phyloP scores from a whole-genome alignment of 768 basidiomycete species.

The Hirschioporus abietinus region DNA sequence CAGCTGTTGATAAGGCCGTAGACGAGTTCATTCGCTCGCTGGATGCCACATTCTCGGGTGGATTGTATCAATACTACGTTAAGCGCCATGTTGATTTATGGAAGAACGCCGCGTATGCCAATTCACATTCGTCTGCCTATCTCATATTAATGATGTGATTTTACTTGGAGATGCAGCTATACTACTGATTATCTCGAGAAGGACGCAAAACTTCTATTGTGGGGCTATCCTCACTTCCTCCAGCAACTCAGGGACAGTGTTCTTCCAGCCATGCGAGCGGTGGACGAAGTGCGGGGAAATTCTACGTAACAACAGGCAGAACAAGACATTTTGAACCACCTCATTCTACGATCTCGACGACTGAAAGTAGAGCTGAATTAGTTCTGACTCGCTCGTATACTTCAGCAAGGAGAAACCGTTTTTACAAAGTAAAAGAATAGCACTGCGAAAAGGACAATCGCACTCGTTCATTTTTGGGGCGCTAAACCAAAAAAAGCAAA shows the following conservation, averaged over 20 bases:
- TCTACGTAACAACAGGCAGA: too few species aligned
- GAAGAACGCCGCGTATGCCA: background rate
- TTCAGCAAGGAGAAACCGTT: too few species aligned
- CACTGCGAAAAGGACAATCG: too few species aligned
- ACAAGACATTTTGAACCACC: too few species aligned
- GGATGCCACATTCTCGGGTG: background rate
- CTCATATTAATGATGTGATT: background rate
- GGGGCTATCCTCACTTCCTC: background rate
- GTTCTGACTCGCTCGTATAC: too few species aligned
- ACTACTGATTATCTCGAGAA: background rate
- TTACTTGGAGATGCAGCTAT: background rate
- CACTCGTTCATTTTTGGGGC: too few species aligned
- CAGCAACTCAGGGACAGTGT: background rate
- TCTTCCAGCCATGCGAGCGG: background rate
- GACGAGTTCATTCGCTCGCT: background rate
- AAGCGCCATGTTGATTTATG: background rate
- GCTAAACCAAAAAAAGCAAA: too few species aligned
- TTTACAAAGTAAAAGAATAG: too few species aligned
- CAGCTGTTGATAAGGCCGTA: background rate
- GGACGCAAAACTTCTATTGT: background rate
- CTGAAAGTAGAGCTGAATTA: too few species aligned
- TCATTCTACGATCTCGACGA: too few species aligned
- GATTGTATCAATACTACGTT: background rate
- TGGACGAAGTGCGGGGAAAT: background rate
- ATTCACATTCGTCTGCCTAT: background rate